Conservation (phyloP, 805 yeast species). For the Saccharomycopsis sp. region DNA sequence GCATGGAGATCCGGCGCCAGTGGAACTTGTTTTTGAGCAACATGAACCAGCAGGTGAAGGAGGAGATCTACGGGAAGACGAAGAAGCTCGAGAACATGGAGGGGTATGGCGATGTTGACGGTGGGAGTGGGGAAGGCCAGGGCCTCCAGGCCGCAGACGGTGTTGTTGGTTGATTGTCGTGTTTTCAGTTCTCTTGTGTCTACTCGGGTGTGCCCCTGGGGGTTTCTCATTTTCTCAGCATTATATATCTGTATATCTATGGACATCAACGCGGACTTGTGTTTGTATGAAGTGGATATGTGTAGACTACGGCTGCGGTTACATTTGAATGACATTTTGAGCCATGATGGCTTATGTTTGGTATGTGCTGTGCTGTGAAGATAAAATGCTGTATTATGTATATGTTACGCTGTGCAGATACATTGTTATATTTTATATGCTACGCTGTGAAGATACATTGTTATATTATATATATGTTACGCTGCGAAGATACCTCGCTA, state of each 20-base stretch:
- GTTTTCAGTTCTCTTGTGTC: background rate
- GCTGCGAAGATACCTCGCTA: too few relatives aligned
- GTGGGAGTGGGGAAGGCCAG: background rate
- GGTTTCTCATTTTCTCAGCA: background rate
- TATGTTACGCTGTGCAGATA: too few relatives aligned
- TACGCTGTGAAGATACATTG: too few relatives aligned
- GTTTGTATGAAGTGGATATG: too few relatives aligned
- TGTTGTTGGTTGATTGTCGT: background rate
- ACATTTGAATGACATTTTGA: too few relatives aligned
- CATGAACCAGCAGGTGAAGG: constrained; percentile 41
- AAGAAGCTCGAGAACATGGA: constrained; percentile 35
- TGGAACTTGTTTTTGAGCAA: background rate
- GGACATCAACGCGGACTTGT: too few relatives aligned
- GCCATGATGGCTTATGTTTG: too few relatives aligned
- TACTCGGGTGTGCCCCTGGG: background rate
- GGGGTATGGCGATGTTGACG: constrained; percentile 12
- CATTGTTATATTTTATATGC: too few relatives aligned
- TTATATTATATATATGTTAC: too few relatives aligned
- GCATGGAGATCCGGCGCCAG: background rate
- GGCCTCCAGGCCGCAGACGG: background rate
- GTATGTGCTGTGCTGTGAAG: too few relatives aligned
- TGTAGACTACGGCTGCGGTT: too few relatives aligned
- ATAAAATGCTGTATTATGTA: too few relatives aligned
- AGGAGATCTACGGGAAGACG: constrained; percentile 51
- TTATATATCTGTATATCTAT: background rate